These are phyloP conservation scores for Vickermania ingenoplastis DNA, from an alignment of 208 protist genomes.

Conservation along the genomic window DNA sequence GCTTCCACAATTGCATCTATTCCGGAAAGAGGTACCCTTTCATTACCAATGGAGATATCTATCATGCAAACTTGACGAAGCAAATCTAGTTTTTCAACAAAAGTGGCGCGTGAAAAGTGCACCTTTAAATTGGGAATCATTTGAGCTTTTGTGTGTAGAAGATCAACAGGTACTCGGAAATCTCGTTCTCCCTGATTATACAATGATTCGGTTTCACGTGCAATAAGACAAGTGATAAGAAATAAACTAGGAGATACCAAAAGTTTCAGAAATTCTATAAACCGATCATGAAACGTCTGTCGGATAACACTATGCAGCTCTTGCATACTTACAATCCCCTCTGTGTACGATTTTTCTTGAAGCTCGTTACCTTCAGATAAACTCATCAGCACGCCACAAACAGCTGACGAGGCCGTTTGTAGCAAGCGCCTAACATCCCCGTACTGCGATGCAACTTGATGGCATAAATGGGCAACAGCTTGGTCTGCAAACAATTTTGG, in stretches of 20 bases:
- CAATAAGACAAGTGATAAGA: slow-evolving; percentile 53
- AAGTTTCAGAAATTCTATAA: slow-evolving; percentile 78
- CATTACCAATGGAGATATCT: slow-evolving; percentile 67
- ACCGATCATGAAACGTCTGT: slow-evolving; percentile 84
- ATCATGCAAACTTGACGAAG: slow-evolving; percentile 72
- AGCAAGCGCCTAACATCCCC: slow-evolving; percentile 84
- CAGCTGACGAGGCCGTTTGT: slow-evolving; percentile 71
- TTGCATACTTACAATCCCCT: slow-evolving; percentile 59
- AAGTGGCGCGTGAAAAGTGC: slow-evolving; percentile 15
- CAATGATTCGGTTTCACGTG: slow-evolving; percentile 52
- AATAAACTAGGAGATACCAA: slow-evolving; percentile 58
- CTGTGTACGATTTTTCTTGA: slow-evolving; percentile 7
- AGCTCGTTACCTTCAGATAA: slow-evolving; percentile 35
- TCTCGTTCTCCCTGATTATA: slow-evolving; percentile 33
- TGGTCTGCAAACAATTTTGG: slow-evolving; percentile 72
- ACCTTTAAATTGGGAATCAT: slow-evolving; percentile 1
- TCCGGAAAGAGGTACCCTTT: slow-evolving; percentile 57
- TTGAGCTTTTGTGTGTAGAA: slow-evolving; percentile 34
- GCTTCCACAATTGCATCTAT: slow-evolving; percentile 33
- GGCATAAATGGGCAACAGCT: slow-evolving; percentile 72
- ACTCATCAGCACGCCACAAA: slow-evolving; percentile 76
- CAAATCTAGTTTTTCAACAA: slow-evolving; percentile 57
- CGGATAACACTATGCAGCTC: slow-evolving; percentile 72
- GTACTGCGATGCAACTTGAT: slow-evolving; percentile 78
- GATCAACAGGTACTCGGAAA: slow-evolving; percentile 47